Evolutionary conservation across 2,329 filamentous ascomycete species (phyloP), one percentile per base, ranked within the genome.

Genomic region (Fusarium sp.): DNA sequence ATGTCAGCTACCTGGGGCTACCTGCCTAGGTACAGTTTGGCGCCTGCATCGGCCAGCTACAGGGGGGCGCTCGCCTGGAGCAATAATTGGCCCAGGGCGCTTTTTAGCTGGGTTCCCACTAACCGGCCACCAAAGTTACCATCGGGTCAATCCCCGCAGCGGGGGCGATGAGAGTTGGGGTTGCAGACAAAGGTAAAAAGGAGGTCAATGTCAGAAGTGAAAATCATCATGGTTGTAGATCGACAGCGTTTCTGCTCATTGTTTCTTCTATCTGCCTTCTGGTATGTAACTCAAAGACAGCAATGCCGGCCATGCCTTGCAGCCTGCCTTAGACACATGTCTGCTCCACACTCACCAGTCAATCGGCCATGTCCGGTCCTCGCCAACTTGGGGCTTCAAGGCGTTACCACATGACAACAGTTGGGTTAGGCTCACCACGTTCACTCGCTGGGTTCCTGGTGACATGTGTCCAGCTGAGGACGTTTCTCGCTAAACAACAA

Each of bases 1-100:
- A 79, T 79, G 77, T 79, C 77, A 79, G 76, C 71, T 75, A 68
- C 64, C 57, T 27, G 47, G 38, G 38, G 58, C 33, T 17, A 37
- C 33, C 38, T 56, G 47, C 47, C 50, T 54, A 20, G 20, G 20
- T 20, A 32, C 50, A 54, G 50, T 54, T 54, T 54, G 50, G 27
- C 50, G 50, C 50, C 50, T 54, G 50, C 50, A 33, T 54, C 27
- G 50, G 27, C 50, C 50, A 54, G 50, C 50, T 54, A 54, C 50
- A 54, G 50, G 50, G 45, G 50, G 50, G 50, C 50, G 17, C 27
- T 30, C 27, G 50, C 50, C 50, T 54, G 38, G 22, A 57, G 50
- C 15, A 50, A 20, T 35, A 25, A 66, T 59, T 63, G 68, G 63
- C 35, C 37, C 37, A 63, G 40, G 43, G 30, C n/a, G 32, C 20